Conservation (phyloP, 1,284 basidiomycete genomes). For the Neolentinus lepideus region DNA sequence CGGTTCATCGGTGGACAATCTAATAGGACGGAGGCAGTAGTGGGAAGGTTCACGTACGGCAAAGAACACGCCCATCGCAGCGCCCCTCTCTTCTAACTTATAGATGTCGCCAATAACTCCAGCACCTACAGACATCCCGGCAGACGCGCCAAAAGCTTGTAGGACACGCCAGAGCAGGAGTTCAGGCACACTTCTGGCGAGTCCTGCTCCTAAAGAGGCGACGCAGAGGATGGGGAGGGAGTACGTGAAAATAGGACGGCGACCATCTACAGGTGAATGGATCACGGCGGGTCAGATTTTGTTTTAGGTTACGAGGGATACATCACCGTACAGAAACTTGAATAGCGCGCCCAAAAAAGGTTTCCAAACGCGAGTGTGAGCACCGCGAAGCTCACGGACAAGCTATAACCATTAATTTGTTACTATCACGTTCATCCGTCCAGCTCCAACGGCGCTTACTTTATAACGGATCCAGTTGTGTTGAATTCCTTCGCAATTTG, state of each 20-base stretch:
- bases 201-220: constrained; percentile 55
- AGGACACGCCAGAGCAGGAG: constrained; percentile 58
- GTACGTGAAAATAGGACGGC: constrained; percentile 52
- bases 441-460: constrained; percentile 26
- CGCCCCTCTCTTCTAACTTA: constrained; percentile 36
- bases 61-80: constrained; percentile 39
- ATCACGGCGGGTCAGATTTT: not conserved
- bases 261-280: constrained; percentile 38
- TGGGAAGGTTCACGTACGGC: constrained; percentile 24
- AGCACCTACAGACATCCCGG: constrained; percentile 37
- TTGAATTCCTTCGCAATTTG: constrained; percentile 55
- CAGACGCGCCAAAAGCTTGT: constrained; percentile 51
- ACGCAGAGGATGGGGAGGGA: constrained; percentile 55
- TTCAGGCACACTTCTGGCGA: constrained; percentile 34
- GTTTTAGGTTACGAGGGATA: too few species aligned
- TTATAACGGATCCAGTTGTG: constrained; percentile 47
- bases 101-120: constrained; percentile 48
- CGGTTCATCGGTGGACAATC: not conserved
- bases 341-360: constrained; percentile 46
- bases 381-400: constrained; percentile 39
- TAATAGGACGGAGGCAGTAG: not conserved
- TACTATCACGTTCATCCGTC: not conserved
- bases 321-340: constrained; percentile 35
- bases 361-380: constrained; percentile 33
- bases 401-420: constrained; percentile 14